Evolutionary conservation across 2,329 filamentous ascomycete species (phyloP).

Genomic region (Eutypella sp.): DNA sequence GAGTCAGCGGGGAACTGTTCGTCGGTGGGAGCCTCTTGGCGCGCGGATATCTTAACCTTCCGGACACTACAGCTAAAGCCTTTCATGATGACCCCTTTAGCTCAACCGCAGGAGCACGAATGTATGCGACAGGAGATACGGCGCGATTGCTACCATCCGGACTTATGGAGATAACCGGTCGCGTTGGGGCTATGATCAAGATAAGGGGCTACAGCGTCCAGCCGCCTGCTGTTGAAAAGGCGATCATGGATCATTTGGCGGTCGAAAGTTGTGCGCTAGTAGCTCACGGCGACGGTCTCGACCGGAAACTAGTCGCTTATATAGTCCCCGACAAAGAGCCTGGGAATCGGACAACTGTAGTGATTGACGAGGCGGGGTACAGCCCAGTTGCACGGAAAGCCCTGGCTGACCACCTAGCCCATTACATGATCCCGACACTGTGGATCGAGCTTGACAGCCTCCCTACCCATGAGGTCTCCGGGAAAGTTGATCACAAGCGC

Average conservation of each 20-base stretch:
- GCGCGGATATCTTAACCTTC: slow-evolving; percentile 73
- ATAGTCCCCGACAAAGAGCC: slow-evolving; percentile 61
- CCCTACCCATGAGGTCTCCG: slow-evolving; percentile 73
- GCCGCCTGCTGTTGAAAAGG: slow-evolving; percentile 70
- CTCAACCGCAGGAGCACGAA: slow-evolving; percentile 53
- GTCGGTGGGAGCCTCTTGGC: slow-evolving; percentile 71
- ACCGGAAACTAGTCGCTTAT: slow-evolving; percentile 72
- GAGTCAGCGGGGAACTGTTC: slow-evolving; percentile 66
- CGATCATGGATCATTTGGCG: slow-evolving; percentile 63
- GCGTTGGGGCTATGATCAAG: slow-evolving; percentile 77
- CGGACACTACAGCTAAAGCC: slow-evolving; percentile 68
- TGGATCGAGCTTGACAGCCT: slow-evolving; percentile 70
- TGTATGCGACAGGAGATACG: slow-evolving; percentile 72
- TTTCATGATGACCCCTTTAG: slow-evolving; percentile 65
- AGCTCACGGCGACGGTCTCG: slow-evolving; percentile 70
- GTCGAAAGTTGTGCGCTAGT: slow-evolving; percentile 68
- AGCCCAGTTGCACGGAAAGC: slow-evolving; percentile 63
- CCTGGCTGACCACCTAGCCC: slow-evolving; percentile 63
- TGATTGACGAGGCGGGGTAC: slow-evolving; percentile 66
- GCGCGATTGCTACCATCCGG: slow-evolving; percentile 64
- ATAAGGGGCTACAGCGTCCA: slow-evolving; percentile 74
- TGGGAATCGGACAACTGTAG: slow-evolving; percentile 53
- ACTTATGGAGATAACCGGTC: slow-evolving; percentile 68
- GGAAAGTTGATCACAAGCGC: slow-evolving; percentile 69
- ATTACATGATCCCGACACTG: slow-evolving; percentile 77